phyloP scores from a whole-genome alignment of 345 rosid species.

The Euphorbia lathyris region DNA sequence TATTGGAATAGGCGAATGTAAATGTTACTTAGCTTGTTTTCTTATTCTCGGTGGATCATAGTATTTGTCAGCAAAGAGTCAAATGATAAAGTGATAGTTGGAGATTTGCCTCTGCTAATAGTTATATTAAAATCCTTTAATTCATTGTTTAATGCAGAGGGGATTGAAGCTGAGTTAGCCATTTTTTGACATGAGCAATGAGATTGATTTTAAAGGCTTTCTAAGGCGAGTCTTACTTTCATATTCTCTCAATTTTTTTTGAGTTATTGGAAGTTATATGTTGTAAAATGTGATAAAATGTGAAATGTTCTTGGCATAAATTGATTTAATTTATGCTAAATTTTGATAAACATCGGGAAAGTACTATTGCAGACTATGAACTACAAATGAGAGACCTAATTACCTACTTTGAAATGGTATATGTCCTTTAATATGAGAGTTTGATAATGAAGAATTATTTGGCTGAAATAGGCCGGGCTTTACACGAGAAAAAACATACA shows the following conservation, averaged over 20 bases:
- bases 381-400: constrained; percentile 55
- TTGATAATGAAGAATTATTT: constrained; percentile 50
- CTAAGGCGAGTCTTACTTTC: constrained; percentile 50
- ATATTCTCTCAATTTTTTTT: neutral
- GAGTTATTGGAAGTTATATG: neutral
- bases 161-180: constrained; percentile 46
- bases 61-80: constrained; percentile 59
- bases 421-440: constrained; percentile 61
- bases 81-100: constrained; percentile 54
- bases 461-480: constrained; percentile 51
- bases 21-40: neutral
- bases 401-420: constrained; percentile 42
- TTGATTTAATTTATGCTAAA: too few relatives aligned
- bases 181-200: constrained; percentile 37
- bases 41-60: constrained; percentile 24
- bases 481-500: constrained; percentile 59
- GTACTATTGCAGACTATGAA: constrained; percentile 52
- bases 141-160: constrained; percentile 56
- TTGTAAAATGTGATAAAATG: too few relatives aligned
- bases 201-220: constrained; percentile 71
- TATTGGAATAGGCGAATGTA: neutral
- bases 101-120: constrained; percentile 58
- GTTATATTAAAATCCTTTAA: constrained; percentile 58
- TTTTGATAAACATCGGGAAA: constrained; percentile 41
- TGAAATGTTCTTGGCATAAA: too few relatives aligned